A percentile compares a stretch with the other conserved stretches of the same genome.
Evolutionary conservation across 2,329 filamentous ascomycete genomes (phyloP).

Genomic region (Xylaria sp.): DNA sequence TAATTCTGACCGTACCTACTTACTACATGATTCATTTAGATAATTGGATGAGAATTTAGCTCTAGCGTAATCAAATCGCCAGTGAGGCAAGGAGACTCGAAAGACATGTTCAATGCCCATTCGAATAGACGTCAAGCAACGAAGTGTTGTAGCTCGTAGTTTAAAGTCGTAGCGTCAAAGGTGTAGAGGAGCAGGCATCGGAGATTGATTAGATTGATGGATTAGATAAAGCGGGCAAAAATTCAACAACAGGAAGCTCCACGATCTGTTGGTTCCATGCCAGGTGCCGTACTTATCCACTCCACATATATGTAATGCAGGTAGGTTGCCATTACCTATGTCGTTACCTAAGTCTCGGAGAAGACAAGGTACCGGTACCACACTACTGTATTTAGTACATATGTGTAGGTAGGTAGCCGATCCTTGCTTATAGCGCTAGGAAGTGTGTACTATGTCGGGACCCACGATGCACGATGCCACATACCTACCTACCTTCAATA

Average conservation of each 20-base stretch:
- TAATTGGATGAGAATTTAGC: not conserved
- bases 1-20: not conserved
- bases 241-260: slow-evolving; percentile 24
- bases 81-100: not conserved
- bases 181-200: not conserved
- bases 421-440: not conserved
- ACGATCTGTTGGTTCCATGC: slow-evolving; percentile 21
- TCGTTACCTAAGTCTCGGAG: not conserved
- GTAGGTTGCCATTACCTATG: slow-evolving; percentile 8
- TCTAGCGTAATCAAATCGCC: not conserved
- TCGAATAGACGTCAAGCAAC: not conserved
- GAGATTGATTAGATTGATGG: slow-evolving; percentile 47
- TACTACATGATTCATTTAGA: not conserved
- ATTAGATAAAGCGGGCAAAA: slow-evolving; percentile 45
- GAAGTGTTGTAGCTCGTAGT: not conserved
- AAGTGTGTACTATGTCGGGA: not conserved
- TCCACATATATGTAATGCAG: slow-evolving; percentile 36
- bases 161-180: not conserved
- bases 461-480: slow-evolving; percentile 1
- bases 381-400: not conserved
- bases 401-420: not conserved
- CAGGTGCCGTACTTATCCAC: slow-evolving; percentile 12
- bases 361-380: slow-evolving; percentile 10
- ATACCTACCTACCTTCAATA: too few relatives aligned
- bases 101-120: not conserved